Base-by-base conservation (phyloP, 176 grass and related monocot species). In the Miscanthus lutarioriparius region DNA sequence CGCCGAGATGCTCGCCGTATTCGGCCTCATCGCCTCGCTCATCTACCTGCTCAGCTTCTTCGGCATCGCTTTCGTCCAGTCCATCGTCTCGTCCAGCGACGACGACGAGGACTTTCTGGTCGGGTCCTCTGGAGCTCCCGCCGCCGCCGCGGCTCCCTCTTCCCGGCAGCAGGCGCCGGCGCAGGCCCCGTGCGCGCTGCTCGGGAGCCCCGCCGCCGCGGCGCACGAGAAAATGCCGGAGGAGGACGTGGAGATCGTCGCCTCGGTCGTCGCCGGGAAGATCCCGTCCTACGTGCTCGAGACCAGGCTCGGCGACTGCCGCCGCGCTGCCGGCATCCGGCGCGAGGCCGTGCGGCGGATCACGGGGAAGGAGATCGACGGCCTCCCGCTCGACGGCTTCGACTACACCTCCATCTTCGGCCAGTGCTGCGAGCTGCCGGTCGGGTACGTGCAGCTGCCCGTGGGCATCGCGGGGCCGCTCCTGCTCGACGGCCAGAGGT, bases 11-110 rank as follows among this genome's bases (percentile, higher is more conserved):
- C 79, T 93, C 37, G 91, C 96, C 85, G 86, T 95, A 0, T 86
- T 98, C 80, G 96, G 91, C 79, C 89, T 98, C 79, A 22, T 93
- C 77, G 96, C 93, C 72, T 95, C 96, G 6, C 96, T 98, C 79
- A 95, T 98, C 74, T 98, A 98, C 85, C 93, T 98, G n/a, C 87
- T 98, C 76, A 93, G 91, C 83, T 98, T 98, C 93, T 95, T 95
- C 85, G 96, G 96, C 87, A 98, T 98, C 86, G 96, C 85, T 54
- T 95, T 95, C 79, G 96, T 98, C 5, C 96, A 98, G 86, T 95
- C 91, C 22, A 70, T 98, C 69, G 91, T 98, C 40, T 98, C 89
- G 3, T 95, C 89, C 77, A 91, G 53, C 77, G 91, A 98, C 59
- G 96, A 98, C 3, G 93, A 98, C 25, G 96, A 95, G 47, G 93